Base-by-base conservation (phyloP, 2,329 filamentous ascomycete genomes). In the Colletotrichum aenigma region DNA sequence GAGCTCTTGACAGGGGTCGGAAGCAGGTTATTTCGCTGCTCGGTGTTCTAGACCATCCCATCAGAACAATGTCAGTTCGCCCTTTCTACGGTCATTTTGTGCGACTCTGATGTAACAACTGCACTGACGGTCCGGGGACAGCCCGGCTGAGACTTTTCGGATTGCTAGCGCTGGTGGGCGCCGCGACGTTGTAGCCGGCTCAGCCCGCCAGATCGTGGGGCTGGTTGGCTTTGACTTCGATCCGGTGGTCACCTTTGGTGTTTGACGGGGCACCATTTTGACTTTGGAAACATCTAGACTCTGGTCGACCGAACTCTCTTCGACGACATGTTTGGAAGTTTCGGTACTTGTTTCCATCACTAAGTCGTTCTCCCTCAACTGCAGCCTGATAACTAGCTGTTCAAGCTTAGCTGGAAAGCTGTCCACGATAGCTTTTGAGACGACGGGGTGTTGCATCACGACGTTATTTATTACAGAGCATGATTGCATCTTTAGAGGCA, bases 91-190 rank as follows among this genome's bases (percentile, higher is more conserved):
- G 21, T 48, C 38, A 52, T 61, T 34, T 43, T 62, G 24, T 56
- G 74, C 52, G 64, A 67, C 65, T 75, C 74, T 74, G 70, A 75
- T 75, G 74, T 75, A 75, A 75, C 70, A 28, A 10, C 64, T 68
- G 74, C 74, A 76, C 30, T 73, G 74, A 74, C 70, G 30, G 74
- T 36, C 64, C 58, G 64, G 74, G 70, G 48, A 30, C 64, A 64
- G 24, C 34, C 73, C 34, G 62, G 64, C 64, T 34, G 56, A 72
- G 55, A n/a, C 8, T 65, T 32, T 21, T 30, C 26, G 58, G 13
- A 26, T 24, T 30, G 10, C n/a, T 64, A 67, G 38, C 24, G 36
- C 61, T 61, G 21, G n/a, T 13, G 61, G 52, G 58, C 58, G 58
- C 43, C 43, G 43, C 28, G 26, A 55, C 36, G 73, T 73, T 52